Base-by-base conservation (phyloP, 176 grass and related monocot species). In the Alopecurus myosuroides region DNA sequence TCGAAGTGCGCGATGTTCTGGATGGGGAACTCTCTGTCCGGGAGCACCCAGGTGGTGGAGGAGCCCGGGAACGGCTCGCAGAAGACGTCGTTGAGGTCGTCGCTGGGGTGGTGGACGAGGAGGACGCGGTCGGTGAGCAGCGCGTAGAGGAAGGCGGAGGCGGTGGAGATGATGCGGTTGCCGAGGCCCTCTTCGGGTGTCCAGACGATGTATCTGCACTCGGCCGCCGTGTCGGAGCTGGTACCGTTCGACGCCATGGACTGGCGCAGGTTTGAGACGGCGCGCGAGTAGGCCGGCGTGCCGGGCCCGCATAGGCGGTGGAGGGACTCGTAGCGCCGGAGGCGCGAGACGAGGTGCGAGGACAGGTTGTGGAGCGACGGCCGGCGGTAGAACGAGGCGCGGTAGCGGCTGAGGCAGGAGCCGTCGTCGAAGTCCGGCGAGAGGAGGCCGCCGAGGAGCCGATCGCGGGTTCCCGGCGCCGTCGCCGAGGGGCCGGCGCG, bases 351-450 rank as follows among this genome's bases (percentile, higher is more conserved):
- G 53, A 95, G 88, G 66, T 91, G 70, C 0, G 90, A 51, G 0
- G 93, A 87, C 9, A 90, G 80, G 34, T 63, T 20, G 77, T 89
- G 82, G 74, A 26, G 40, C 0, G 90, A 87, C 12, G 50, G 7
- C 56, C 71, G 89, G 61, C 86, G 88, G 85, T 89, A 93, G 4
- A 56, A 51, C 9, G 45, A 26, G 18, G 82, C 63, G 6, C 92
- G 79, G 85, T 94, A 97, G 23, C 91, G 87, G 56, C 94, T 94
- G 69, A 94, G 85, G 83, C 94, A 97, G 57, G 91, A 41, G 51
- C 30, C 1, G n/a, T 86, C 87, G 56, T 90, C 62, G 23, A 92
- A 94, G 30, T 86, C 77, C 35, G 87, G 62, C 69, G 91, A 92
- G 64, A 94, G 94, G 9, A 94, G 88, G 31, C 91, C 91, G 18